Percentiles rank a stretch among this genome's conserved stretches.
Evolutionary conservation across 306 rosid genomes (phyloP).

Genomic region (Mimosa bimucronata): DNA sequence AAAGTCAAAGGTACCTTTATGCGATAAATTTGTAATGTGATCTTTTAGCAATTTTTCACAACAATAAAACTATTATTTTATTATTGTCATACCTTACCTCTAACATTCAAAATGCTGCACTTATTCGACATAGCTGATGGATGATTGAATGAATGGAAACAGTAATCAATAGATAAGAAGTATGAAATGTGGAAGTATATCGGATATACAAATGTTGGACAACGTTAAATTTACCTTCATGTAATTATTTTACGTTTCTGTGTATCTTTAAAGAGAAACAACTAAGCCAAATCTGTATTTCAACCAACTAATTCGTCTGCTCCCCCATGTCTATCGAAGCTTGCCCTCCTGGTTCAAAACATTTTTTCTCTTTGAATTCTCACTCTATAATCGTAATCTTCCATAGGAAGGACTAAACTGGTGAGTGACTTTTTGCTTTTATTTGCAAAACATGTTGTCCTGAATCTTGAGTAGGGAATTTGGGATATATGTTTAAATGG

Average conservation of each 20-base stretch:
- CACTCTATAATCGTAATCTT: conserved; percentile 76
- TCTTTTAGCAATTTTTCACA: conserved; percentile 77
- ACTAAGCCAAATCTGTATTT: conserved; percentile 43
- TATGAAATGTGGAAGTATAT: conserved; percentile 68
- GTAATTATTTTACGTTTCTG: conserved; percentile 18
- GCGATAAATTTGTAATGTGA: too few species aligned
- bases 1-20: too few species aligned
- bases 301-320: conserved; percentile 91
- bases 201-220: conserved; percentile 70
- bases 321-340: conserved; percentile 66
- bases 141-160: conserved; percentile 42
- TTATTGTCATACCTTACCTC: conserved; percentile 44
- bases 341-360: conserved; percentile 82
- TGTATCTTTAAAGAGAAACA: conserved; percentile 32
- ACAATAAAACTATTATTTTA: too few species aligned
- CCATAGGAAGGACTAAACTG: conserved; percentile 54
- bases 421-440: conserved; percentile 56
- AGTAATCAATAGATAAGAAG: conserved; percentile 94
- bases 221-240: conserved; percentile 54
- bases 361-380: conserved; percentile 74
- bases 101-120: conserved; percentile 13
- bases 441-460: conserved; percentile 8
- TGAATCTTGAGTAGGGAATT: neutral
- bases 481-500: neutral
- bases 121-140: conserved; percentile 31